Base-by-base conservation (phyloP, 805 yeast genomes). In the Starmerella stigmatis region DNA sequence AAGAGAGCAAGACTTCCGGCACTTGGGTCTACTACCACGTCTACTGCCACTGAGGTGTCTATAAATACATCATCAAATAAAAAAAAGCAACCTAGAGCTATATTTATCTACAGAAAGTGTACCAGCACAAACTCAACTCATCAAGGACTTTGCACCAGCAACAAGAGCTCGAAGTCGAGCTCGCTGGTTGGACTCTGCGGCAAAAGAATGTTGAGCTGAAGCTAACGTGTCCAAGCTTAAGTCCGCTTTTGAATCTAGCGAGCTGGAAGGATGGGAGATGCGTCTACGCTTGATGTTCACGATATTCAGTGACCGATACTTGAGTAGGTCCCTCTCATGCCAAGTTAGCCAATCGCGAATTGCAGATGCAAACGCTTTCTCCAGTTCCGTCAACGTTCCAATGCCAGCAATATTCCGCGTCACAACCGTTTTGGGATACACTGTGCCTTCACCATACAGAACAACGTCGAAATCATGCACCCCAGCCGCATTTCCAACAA, bases 211-310 rank as follows among this genome's bases (percentile, higher is more conserved):
- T 29, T 34, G 38, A 22, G 26, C 27, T 29, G 36, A 19, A 8
- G 22, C 5, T 21, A 29, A 21, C 8, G 34, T 20, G 34, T 32
- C 35, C 5, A 23, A 3, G 8, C 23, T 32, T 1, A 23, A 11
- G 35, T 34, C 19, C n/a, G 19, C 6, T 17, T 17, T 12, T 11
- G 38, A 22, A 2, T 21, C 38, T 20, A 22, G 17, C n/a, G 5
- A 23, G 38, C 38, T 13, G 13, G 38, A 5, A 6, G 38, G 38
- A n/a, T 22, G 38, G 11, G 37, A 33, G 5, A 42, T 16, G 17
- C 46, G 41, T 29, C 46, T 29, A 10, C 46, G 46, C 31, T 43
- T 43, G 10, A 30, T 27, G 19, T 34, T 34, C 12, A 34, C 38
- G 5, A 34, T 27, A 12, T 34, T 34, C 38, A 34, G 12, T 22